phyloP scores from a whole-genome alignment of 352 stramenopile genomes.

The Phytophthora sp. region DNA sequence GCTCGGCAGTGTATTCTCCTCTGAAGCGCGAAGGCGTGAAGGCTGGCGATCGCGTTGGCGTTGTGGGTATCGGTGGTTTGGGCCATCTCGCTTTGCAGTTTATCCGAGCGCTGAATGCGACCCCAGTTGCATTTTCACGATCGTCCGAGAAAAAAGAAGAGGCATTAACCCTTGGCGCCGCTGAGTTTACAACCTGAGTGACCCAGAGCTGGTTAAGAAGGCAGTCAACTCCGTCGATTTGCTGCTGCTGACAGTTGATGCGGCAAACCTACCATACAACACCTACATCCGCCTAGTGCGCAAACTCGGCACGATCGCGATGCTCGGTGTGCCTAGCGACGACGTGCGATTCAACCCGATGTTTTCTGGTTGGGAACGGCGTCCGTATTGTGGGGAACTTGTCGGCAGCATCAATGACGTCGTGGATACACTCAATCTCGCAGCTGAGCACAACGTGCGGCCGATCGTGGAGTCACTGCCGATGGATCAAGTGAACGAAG shows the following conservation, averaged over 20 bases:
- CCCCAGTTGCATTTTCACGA: slow-evolving; percentile 43
- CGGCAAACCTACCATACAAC: slow-evolving; percentile 45
- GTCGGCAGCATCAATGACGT: slow-evolving; percentile 82
- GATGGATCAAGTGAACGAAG: slow-evolving; percentile 41
- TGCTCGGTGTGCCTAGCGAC: slow-evolving; percentile 62
- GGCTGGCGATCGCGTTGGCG: slow-evolving; percentile 3
- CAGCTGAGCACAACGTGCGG: slow-evolving; percentile 55
- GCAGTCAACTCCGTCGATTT: slow-evolving; percentile 46
- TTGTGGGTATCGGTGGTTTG: slow-evolving; percentile 1
- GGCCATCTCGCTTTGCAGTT: slow-evolving; percentile 66
- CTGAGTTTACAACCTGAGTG: slow-evolving; percentile 50
- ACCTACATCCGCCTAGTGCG: slow-evolving; percentile 55
- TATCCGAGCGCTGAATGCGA: slow-evolving; percentile 51
- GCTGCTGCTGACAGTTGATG: slow-evolving; percentile 69
- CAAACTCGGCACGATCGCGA: slow-evolving; percentile 53
- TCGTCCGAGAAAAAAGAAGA: slow-evolving; percentile 60
- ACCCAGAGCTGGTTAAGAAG: slow-evolving; percentile 33
- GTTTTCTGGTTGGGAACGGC: slow-evolving; percentile 45
- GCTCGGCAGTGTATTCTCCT: neutral
- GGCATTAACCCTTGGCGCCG: slow-evolving; percentile 66
- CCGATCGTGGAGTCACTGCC: slow-evolving; percentile 38
- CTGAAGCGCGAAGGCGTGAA: slow-evolving; percentile 5
- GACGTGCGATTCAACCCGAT: slow-evolving; percentile 52
- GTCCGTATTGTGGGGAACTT: slow-evolving; percentile 58
- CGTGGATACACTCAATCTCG: slow-evolving; percentile 82